Evolutionary conservation across 192 early-diverging fungal species (phyloP), one percentile per base, ranked within the genome.

Genomic region (Entophlyctis luteolus): DNA sequence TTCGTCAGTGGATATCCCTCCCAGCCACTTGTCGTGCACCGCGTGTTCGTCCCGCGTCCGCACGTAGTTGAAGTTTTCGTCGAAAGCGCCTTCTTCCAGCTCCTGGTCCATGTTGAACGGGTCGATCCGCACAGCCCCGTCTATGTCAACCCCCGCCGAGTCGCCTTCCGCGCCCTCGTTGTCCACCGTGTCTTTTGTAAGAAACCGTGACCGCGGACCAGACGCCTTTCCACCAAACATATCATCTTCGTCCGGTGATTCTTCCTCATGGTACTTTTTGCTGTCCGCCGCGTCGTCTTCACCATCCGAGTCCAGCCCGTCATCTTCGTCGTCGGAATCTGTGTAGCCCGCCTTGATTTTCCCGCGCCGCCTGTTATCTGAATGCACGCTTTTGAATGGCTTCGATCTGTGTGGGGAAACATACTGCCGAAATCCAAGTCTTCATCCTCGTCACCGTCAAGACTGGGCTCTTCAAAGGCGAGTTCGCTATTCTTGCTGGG

Each of bases 71-170:
- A 83, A 83, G 29, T 54, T 54, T 59, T 79, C 83, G 49, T 82
- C 80, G 50, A 84, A 81, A 23, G 66, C 70, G 47, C 83, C 83
- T 60, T 85, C 81, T 35, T 84, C 72, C 55, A 85, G 29, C 62
- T 85, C 83, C 33, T 84, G 62, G 39, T 84, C 73, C 83, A 85
- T 84, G 59, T 85, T 84, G 56, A 85, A 84, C 8, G 78, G 77
- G 53, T 74, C 77, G 20, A 85, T 77, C 55, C 74, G 72, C 35
- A 75, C 66, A 18, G 53, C 77, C 10, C 55, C 67, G 22, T 75
- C 73, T 4, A 18, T 27, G 52, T 69, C 70, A 4, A 48, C 48
- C 18, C 54, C 72, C 46, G 28, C 74, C 5, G 62, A 65, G 27
- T 71, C 72, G 37, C 59, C 55, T 27, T 73, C 72, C 12, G 62